Evolutionary conservation across 169 alveolate species (phyloP), one percentile per base, ranked within the genome.

Genomic region (Plasmodium malariae): DNA sequence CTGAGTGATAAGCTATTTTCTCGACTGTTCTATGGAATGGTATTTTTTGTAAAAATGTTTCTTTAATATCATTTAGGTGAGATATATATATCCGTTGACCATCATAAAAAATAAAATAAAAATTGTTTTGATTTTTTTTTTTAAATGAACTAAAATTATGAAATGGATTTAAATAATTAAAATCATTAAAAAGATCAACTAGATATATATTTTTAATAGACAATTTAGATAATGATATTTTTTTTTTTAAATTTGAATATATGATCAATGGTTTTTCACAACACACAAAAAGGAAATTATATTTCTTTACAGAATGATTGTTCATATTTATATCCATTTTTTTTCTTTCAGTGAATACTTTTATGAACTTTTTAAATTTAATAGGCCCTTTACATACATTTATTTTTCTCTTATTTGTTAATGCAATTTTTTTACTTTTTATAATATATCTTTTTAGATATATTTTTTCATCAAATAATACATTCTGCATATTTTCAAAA

Each of bases 1-100:
- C 92, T 17, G 34, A 14, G 34, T 85, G 92, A 60, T 69, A 85
- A 2, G 92, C 67, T 9, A 85, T 85, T 85, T 85, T 85, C 21
- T 85, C 92, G 6, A 85, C 87, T 0, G 92, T 85, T 60, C 92
- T 85, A 85, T 85, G 37, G 34, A 85, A 85, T 21, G 92, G 92
- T 14, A 85, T 85, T 85, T 59, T 68, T 36, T 85, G 65, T 26
- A 85, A 17, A 45, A 34, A 85, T 0, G 57, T 69, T 6, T 85
- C 45, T 21, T 85, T 85, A 2, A 85, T 85, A 26, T 85, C 87
- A 62, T 85, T 85, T 4, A 85, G 12, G 21, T 69, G 85, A 1
- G 92, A 69, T 69, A 85, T 85, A 45, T 59, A 37, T n/a, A 85
- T 1, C 6, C 54, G 34, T 4, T n/a, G 3, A 9, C 92, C 92